Conservation (phyloP, 345 rosid genomes). For the Iberis pinnata region DNA sequence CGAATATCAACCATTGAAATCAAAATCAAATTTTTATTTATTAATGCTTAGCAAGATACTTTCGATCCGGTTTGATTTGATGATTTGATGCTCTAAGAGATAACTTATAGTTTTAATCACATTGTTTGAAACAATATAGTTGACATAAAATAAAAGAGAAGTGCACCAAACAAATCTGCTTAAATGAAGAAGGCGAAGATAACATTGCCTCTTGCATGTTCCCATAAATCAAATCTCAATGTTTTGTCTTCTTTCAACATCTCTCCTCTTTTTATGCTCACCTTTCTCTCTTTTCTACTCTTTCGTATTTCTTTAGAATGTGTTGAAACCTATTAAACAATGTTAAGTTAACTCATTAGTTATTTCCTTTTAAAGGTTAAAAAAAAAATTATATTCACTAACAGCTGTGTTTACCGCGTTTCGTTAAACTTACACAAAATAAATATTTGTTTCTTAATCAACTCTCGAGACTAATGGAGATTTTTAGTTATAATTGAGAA, state of each 20-base stretch:
- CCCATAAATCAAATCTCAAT: slow-evolving; percentile 30
- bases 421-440: background rate
- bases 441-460: background rate
- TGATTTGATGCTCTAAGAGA: background rate
- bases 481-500: too few species aligned
- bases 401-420: slow-evolving; percentile 18
- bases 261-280: slow-evolving; percentile 41
- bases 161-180: background rate
- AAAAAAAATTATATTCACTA: background rate
- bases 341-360: slow-evolving; percentile 3
- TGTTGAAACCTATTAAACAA: background rate
- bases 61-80: background rate
- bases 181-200: slow-evolving; percentile 27
- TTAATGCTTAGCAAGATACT: background rate
- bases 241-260: slow-evolving; percentile 45
- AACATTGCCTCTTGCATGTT: slow-evolving; percentile 40
- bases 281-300: slow-evolving; percentile 42
- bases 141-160: background rate
- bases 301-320: slow-evolving; percentile 10
- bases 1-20: too few species aligned
- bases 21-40: too few species aligned
- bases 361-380: background rate
- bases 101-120: background rate
- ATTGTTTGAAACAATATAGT: background rate
- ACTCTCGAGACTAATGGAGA: background rate